Evolutionary conservation across 2,329 filamentous ascomycete genomes (phyloP).

Genomic region (Ophiostoma pallidulum): DNA sequence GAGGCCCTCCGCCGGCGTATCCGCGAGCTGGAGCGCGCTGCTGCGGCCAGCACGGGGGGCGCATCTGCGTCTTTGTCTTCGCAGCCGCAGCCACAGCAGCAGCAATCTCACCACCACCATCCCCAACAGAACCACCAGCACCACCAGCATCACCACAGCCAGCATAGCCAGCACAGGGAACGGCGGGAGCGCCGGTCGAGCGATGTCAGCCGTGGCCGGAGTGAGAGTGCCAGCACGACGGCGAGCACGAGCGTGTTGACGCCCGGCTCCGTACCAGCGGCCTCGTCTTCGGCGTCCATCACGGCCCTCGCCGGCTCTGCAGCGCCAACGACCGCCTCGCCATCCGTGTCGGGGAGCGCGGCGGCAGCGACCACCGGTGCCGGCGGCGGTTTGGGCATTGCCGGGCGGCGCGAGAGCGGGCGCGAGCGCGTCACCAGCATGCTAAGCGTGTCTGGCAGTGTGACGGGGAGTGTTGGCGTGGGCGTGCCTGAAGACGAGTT

Average conservation of each 20-base stretch:
- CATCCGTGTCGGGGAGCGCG: too few species aligned
- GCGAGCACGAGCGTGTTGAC: slow-evolving; percentile 37
- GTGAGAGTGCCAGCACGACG: slow-evolving; percentile 45
- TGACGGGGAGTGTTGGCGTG: slow-evolving; percentile 36
- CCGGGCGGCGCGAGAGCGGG: slow-evolving; percentile 33
- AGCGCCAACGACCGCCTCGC: slow-evolving; percentile 19
- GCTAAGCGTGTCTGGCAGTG: slow-evolving; percentile 31
- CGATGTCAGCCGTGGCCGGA: slow-evolving; percentile 35
- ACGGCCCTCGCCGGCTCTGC: slow-evolving; percentile 13
- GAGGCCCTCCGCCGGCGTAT: slow-evolving; percentile 51
- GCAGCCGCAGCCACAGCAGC: not conserved
- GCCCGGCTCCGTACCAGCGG: slow-evolving; percentile 25
- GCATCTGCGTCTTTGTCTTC: too few species aligned
- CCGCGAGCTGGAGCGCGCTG: slow-evolving; percentile 47
- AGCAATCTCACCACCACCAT: not conserved
- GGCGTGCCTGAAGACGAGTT: slow-evolving; percentile 52
- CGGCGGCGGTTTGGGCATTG: slow-evolving; percentile 33
- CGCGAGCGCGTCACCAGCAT: slow-evolving; percentile 38
- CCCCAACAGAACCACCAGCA: not conserved
- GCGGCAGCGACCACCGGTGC: slow-evolving; percentile 20
- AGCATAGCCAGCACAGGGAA: not conserved
- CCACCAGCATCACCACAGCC: not conserved
- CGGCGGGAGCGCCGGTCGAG: slow-evolving; percentile 39
- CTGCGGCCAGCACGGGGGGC: not conserved
- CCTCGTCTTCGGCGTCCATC: slow-evolving; percentile 13